These are phyloP conservation scores for Nannochloris sp. DNA, from an alignment of 139 green algal genomes.

Conservation along the genomic window DNA sequence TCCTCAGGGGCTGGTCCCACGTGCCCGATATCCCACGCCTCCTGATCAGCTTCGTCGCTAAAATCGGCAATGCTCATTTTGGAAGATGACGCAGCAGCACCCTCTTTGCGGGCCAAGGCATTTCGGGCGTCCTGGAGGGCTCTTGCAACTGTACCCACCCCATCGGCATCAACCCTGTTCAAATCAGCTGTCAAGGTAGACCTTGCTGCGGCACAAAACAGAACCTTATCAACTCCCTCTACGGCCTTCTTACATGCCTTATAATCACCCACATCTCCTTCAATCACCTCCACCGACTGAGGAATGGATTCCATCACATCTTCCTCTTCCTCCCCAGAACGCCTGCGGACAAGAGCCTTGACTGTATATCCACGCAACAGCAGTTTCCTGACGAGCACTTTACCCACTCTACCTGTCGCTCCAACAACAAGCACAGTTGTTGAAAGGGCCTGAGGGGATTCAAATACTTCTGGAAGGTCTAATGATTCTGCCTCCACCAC, in stretches of 20 bases:
- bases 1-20: slow-evolving; percentile 15
- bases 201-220: slow-evolving; percentile 61
- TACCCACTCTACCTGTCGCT: slow-evolving; percentile 82
- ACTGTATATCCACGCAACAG: slow-evolving; percentile 89
- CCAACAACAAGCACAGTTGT: slow-evolving; percentile 93
- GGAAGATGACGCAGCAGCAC: background rate
- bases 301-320: slow-evolving; percentile 51
- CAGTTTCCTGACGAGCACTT: slow-evolving; percentile 89
- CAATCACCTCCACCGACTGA: slow-evolving; percentile 60
- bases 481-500: background rate
- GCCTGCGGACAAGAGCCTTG: slow-evolving; percentile 57
- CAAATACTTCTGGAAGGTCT: slow-evolving; percentile 1
- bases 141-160: slow-evolving; percentile 49
- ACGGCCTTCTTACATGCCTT: slow-evolving; percentile 61
- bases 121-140: slow-evolving; percentile 43
- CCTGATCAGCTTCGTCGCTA: slow-evolving; percentile 14
- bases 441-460: slow-evolving; percentile 51
- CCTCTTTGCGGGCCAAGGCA: slow-evolving; percentile 8
- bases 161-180: slow-evolving; percentile 54
- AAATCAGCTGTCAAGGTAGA: slow-evolving; percentile 57
- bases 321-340: background rate
- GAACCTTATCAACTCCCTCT: slow-evolving; percentile 83
- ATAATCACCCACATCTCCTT: slow-evolving; percentile 78
- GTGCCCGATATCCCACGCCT: slow-evolving; percentile 37
- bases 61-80: slow-evolving; percentile 50